Base-by-base conservation (phyloP, 1,139 yeast genomes). In the Blastobotrys elegans region DNA sequence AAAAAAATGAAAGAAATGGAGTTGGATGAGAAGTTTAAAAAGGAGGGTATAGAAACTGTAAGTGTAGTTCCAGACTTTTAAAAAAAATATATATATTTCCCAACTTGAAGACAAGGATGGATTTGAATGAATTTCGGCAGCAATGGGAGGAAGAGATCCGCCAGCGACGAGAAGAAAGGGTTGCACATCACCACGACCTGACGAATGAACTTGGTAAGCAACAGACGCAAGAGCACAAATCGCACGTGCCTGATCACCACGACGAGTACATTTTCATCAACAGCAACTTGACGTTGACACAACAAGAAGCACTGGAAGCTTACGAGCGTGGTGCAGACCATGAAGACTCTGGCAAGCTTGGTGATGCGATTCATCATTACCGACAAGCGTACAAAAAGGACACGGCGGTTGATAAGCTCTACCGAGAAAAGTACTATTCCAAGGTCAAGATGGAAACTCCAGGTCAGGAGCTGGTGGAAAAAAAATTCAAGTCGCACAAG, bases 351-450 rank as follows among this genome's bases (percentile, higher is more conserved):
- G 96, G 96, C 0, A 71, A 79, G 51, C 74, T 89, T 77, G 74
- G 86, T 3, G 96, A 88, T 59, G 96, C 97, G 0, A 80, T 87
- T 32, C 76, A 72, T 38, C 74, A 69, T 53, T 89, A 89, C 66
- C 71, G 96, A 50, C 74, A 74, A 53, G 96, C 96, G 0, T 77
- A 82, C 62, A 80, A 74, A 38, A 44, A 48, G 34, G 52, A 61
- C 62, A 83, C 78, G 4, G 74, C 74, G 46, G 89, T 88, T 4
- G 96, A 89, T 59, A 67, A 75, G 50, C 65, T 79, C 21, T 87
- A 87, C 62, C 70, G 95, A 24, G 75, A 76, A 50, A 77, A 75
- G 55, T 58, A 62, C 50, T 60, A 50, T 70, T 50, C 59, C 7
- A 47, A 37, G 22, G 11, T 18, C 24, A 38, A 40, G 33, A 6